Evolutionary conservation across 768 basidiomycete species (phyloP).

Genomic region (Hemileccinum impolitum): DNA sequence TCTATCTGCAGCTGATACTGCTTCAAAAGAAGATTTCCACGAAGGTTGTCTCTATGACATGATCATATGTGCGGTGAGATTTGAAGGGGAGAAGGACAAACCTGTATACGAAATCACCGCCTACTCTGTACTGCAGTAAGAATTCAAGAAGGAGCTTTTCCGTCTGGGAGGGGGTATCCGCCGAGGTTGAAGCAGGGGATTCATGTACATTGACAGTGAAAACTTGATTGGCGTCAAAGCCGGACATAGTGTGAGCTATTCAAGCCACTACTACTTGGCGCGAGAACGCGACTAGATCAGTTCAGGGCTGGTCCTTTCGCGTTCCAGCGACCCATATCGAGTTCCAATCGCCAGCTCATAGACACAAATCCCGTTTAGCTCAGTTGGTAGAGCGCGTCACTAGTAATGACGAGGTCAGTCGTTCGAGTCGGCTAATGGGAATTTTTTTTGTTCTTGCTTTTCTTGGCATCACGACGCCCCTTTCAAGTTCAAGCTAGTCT

Average conservation of each 20-base stretch:
- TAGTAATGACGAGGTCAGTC: conserved; percentile 46
- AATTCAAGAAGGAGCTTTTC: conserved; percentile 84
- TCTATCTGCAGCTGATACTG: conserved; percentile 87
- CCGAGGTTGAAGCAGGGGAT: conserved; percentile 45
- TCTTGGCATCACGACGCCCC: too few species aligned
- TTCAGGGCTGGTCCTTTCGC: conserved; percentile 33
- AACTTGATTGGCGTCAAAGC: conserved; percentile 79
- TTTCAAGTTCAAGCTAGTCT: too few species aligned
- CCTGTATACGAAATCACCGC: conserved; percentile 92
- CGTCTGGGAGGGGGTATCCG: conserved; percentile 76
- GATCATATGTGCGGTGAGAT: background rate
- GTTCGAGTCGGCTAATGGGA: conserved; percentile 42
- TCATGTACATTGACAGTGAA: conserved; percentile 81
- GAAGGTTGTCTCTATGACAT: conserved; percentile 68
- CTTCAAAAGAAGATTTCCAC: conserved; percentile 85
- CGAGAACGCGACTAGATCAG: conserved; percentile 10
- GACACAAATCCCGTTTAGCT: conserved; percentile 36
- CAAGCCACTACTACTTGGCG: background rate
- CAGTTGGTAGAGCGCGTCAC: conserved; percentile 51
- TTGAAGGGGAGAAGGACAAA: conserved; percentile 28
- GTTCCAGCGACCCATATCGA: background rate
- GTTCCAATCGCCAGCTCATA: background rate
- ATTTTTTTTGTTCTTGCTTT: conserved; percentile 15
- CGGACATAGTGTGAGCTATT: conserved; percentile 57
- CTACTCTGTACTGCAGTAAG: conserved; percentile 82